phyloP scores from a whole-genome alignment of 192 early-diverging fungal species.

The Coemansia sp. region DNA sequence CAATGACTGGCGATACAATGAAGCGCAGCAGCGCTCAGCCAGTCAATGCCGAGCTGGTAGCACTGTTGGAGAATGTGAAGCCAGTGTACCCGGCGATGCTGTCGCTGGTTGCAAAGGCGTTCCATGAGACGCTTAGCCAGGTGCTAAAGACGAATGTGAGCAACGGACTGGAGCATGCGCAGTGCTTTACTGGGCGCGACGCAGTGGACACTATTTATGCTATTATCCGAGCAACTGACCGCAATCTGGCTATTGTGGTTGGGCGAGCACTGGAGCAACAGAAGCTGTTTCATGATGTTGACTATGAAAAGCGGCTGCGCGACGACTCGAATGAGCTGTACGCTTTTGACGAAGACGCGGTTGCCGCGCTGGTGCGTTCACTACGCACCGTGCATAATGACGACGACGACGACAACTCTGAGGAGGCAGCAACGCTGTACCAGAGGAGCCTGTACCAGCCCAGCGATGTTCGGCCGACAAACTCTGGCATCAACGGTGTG shows the following conservation, averaged over 20 bases:
- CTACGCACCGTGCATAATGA: slow-evolving; percentile 13
- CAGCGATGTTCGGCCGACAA: background rate
- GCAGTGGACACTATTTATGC: slow-evolving; percentile 83
- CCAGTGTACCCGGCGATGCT: slow-evolving; percentile 75
- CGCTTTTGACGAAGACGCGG: slow-evolving; percentile 63
- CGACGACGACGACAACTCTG: slow-evolving; percentile 22
- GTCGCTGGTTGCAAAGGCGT: slow-evolving; percentile 66
- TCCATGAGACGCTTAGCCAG: slow-evolving; percentile 58
- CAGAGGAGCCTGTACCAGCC: slow-evolving; percentile 6
- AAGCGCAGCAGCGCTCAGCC: slow-evolving; percentile 8
- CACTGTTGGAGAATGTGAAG: slow-evolving; percentile 41
- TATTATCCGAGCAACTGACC: slow-evolving; percentile 80
- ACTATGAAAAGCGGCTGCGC: slow-evolving; percentile 81
- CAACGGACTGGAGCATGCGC: slow-evolving; percentile 79
- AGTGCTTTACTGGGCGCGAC: slow-evolving; percentile 83
- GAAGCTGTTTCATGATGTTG: slow-evolving; percentile 90
- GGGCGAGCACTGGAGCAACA: slow-evolving; percentile 90
- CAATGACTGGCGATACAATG: background rate
- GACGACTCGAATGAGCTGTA: slow-evolving; percentile 84
- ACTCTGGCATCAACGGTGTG: slow-evolving; percentile 65
- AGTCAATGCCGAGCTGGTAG: slow-evolving; percentile 36
- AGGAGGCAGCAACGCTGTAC: slow-evolving; percentile 15
- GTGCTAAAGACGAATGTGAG: slow-evolving; percentile 65
- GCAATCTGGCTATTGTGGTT: slow-evolving; percentile 82
- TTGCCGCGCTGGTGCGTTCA: slow-evolving; percentile 22